Evolutionary conservation across 2,329 filamentous ascomycete species (phyloP), one percentile per base, ranked within the genome.

Genomic region (Xylariaceae sp.): DNA sequence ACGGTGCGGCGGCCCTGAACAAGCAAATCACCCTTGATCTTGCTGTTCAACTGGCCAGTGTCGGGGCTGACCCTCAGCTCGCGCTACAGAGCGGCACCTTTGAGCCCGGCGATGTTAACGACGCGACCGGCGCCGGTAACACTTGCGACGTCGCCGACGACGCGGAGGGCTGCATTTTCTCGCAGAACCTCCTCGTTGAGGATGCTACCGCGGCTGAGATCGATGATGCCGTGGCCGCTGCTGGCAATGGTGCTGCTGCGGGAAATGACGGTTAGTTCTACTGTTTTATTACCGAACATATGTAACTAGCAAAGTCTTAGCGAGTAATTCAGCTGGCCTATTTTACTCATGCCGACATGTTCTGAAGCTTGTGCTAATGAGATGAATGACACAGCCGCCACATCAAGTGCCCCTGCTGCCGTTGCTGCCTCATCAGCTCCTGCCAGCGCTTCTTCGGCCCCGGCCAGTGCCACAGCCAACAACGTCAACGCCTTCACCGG

Each of bases 51-150:
- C 75, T 85, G 38, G 71, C 72, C 16, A 64, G 68, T 4, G 69
- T 85, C 47, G 81, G 82, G 12, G 82, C 76, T 22, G 76, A 86
- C 58, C 78, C 81, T 13, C 65, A 72, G 36, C 64, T 76, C 28
- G 82, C 82, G 30, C 74, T 84, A 37, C 65, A 79, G 48, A 70
- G 72, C 22, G 80, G 78, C 41, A 85, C 81, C 4, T 86, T 85
- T 55, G 72, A 70, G 4, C 77, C 81, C 13, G 81, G 81, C 38
- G 50, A 73, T 49, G 16, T 44, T 34, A 51, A 48, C 39, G 69
- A 72, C 51, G 41, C 54, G 4, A 72, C 67, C 16, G 65, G 53
- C 19, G 56, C 56, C 2, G 78, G 78, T 16, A 78, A 79, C 59
- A 73, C 73, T 32, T 81, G 78, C 52, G 65, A 81, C 51, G 68